phyloP scores from a whole-genome alignment of 768 basidiomycete species.

The Hericium coralloides region DNA sequence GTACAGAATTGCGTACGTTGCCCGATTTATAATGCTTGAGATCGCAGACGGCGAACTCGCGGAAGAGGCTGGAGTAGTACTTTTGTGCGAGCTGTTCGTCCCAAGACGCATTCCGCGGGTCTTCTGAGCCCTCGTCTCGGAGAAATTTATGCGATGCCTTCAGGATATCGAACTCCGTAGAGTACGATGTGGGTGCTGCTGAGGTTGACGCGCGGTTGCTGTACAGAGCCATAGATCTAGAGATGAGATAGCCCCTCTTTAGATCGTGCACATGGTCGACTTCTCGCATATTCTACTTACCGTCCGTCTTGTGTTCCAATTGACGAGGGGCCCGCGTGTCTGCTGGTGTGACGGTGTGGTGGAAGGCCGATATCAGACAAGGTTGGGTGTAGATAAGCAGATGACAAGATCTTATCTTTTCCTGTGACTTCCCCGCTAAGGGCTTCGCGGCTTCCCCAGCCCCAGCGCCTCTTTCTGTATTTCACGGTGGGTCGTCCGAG shows the following conservation, averaged over 20 bases:
- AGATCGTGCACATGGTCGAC: no score
- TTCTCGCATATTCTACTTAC: no score
- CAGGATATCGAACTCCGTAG: slow-evolving; percentile 67
- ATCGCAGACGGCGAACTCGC: slow-evolving; percentile 89
- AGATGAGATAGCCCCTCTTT: neutral
- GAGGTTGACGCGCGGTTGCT: neutral
- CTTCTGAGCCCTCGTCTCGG: slow-evolving; percentile 41
- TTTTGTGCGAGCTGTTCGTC: slow-evolving; percentile 81
- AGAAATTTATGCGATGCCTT: slow-evolving; percentile 63
- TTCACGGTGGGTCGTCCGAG: neutral
- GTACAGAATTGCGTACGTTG: slow-evolving; percentile 46
- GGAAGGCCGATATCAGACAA: no score
- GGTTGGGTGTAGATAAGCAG: no score
- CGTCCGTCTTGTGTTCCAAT: no score
- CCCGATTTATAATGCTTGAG: slow-evolving; percentile 94
- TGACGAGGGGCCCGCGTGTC: no score
- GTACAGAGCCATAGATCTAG: neutral
- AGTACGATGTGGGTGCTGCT: neutral
- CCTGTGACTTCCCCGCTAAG: neutral
- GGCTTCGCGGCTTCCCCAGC: neutral
- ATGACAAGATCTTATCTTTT: no score
- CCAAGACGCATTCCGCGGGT: slow-evolving; percentile 42
- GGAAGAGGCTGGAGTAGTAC: slow-evolving; percentile 82
- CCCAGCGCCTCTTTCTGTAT: neutral
- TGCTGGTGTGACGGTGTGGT: no score